phyloP scores from a whole-genome alignment of 768 basidiomycete genomes.

The Serendipita indica region DNA sequence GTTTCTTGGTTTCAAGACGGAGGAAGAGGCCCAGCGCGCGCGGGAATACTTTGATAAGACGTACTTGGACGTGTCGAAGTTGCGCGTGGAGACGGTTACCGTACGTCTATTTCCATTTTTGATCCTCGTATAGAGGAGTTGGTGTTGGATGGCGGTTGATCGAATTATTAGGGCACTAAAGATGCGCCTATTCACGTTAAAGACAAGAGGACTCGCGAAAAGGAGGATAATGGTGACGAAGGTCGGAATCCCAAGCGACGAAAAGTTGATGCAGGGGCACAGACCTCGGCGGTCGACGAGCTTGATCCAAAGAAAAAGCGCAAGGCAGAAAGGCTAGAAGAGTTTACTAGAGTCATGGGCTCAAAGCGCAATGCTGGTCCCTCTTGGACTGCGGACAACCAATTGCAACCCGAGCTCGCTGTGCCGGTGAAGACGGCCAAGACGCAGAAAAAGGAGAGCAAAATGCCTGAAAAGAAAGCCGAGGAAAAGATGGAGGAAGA shows the following conservation, averaged over 20 bases:
- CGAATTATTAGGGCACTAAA: constrained; percentile 39
- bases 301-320: constrained; percentile 15
- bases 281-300: not conserved
- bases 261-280: not conserved
- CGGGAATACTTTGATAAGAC: constrained; percentile 74
- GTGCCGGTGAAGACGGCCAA: constrained; percentile 16
- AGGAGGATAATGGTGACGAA: not conserved
- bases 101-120: constrained; percentile 31
- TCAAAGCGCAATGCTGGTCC: constrained; percentile 41
- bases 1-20: constrained; percentile 79
- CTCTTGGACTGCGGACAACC: constrained; percentile 45
- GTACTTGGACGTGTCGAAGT: constrained; percentile 65
- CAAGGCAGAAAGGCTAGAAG: constrained; percentile 34
- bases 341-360: constrained; percentile 67
- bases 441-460: not conserved
- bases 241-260: not conserved
- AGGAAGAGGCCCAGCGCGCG: constrained; percentile 57
- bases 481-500: constrained; percentile 17
- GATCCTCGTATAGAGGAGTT: not conserved
- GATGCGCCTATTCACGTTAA: constrained; percentile 34
- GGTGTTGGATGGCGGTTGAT: not conserved
- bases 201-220: not conserved
- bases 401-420: constrained; percentile 12
- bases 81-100: constrained; percentile 62
- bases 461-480: constrained; percentile 4